A percentile compares a stretch with the other conserved stretches of the same genome.
phyloP scores from a whole-genome alignment of 192 early-diverging fungal species.

The Funneliformis geosporum region DNA sequence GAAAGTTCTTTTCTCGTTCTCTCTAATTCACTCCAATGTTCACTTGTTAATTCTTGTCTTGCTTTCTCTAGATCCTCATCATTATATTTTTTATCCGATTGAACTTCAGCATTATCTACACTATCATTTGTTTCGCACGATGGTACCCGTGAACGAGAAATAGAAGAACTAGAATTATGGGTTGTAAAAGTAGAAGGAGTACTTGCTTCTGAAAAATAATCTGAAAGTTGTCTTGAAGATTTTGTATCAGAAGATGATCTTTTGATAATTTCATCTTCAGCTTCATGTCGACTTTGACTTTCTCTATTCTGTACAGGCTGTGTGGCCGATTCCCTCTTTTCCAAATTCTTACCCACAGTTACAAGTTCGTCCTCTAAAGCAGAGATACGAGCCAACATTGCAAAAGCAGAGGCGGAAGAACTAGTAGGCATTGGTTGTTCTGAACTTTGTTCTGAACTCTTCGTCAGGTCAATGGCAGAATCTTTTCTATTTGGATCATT shows the following conservation, averaged over 20 bases:
- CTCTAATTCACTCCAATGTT: constrained; percentile 20
- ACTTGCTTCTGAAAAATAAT: background rate
- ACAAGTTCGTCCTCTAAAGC: constrained; percentile 25
- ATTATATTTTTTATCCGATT: background rate
- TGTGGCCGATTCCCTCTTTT: background rate
- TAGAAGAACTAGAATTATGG: background rate
- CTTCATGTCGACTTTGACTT: background rate
- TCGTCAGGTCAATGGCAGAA: background rate
- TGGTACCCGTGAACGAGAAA: constrained; percentile 7
- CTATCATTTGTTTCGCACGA: background rate
- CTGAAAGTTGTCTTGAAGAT: constrained; percentile 3
- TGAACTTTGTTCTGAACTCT: background rate
- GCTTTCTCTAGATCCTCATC: constrained; percentile 3
- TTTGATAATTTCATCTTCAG: background rate
- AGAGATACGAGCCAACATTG: constrained; percentile 10
- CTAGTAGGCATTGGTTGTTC: background rate
- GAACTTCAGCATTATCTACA: background rate
- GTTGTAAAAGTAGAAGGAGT: background rate
- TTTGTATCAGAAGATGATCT: background rate
- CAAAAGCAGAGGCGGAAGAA: constrained; percentile 6
- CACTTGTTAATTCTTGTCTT: constrained; percentile 12
- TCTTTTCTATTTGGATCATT: background rate
- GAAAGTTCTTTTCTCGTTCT: constrained; percentile 7
- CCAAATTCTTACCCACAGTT: constrained; percentile 5
- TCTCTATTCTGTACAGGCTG: background rate